Conservation (phyloP, 202 grass and related monocot genomes). For the Schoenoplectus triqueter region DNA sequence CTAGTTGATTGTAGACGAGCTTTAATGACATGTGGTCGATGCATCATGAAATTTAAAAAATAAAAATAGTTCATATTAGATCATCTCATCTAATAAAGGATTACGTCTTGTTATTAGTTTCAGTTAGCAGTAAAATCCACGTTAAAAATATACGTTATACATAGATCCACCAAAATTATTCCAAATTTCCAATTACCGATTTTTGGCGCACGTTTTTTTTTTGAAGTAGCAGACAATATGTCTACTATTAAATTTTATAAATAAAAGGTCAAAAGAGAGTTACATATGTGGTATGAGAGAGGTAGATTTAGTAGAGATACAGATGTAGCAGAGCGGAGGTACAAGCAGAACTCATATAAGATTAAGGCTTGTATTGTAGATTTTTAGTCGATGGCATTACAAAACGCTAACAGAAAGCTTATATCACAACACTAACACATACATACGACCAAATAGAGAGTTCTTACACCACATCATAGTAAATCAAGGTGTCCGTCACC, state of each 20-base stretch:
- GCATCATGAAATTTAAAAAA: background rate
- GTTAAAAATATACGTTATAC: too few species aligned
- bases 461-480: conserved; percentile 34
- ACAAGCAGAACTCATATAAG: too few species aligned
- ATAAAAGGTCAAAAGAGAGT: too few species aligned
- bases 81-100: background rate
- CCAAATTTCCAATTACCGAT: too few species aligned
- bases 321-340: too few species aligned
- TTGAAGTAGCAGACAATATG: too few species aligned
- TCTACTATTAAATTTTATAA: too few species aligned
- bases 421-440: background rate
- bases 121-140: background rate
- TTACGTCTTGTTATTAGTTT: background rate
- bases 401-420: background rate
- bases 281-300: too few species aligned
- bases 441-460: background rate
- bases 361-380: too few species aligned
- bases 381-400: background rate
- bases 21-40: background rate
- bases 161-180: too few species aligned
- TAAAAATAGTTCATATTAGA: background rate
- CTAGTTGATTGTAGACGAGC: background rate
- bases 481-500: conserved; percentile 34
- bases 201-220: too few species aligned
- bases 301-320: too few species aligned